These are phyloP conservation scores for Macadamia tetraphylla DNA, from an alignment of 164 flowering plant species.

Conservation along the genomic window DNA sequence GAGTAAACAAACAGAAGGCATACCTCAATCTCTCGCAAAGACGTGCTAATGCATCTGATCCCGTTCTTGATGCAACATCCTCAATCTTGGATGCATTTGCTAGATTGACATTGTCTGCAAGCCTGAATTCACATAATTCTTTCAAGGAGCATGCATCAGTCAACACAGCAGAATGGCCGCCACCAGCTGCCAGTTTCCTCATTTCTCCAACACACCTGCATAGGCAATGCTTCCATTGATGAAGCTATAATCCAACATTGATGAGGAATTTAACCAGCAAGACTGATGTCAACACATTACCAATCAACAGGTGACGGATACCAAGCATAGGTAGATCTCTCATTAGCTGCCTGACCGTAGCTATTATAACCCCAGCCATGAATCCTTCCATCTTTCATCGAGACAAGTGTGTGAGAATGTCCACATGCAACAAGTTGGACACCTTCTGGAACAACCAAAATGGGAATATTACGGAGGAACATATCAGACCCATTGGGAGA, in stretches of 20 bases:
- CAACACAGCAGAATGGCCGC: constrained; percentile 96
- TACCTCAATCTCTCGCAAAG: constrained; percentile 93
- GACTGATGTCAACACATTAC: constrained; percentile 25
- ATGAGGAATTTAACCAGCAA: neutral
- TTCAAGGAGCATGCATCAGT: constrained; percentile 93
- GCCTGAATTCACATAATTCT: constrained; percentile 86
- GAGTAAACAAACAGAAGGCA: neutral
- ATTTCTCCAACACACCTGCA: constrained; percentile 94
- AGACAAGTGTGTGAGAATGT: constrained; percentile 85
- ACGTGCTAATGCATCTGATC: constrained; percentile 92
- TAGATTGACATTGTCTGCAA: constrained; percentile 66
- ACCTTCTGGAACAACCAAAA: constrained; percentile 60
- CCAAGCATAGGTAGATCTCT: constrained; percentile 89
- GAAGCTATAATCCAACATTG: neutral
- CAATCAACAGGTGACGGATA: constrained; percentile 96
- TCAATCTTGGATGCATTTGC: constrained; percentile 66
- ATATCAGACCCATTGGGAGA: constrained; percentile 46
- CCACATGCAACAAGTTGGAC: constrained; percentile 89
- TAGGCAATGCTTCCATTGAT: constrained; percentile 8
- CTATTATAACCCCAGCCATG: constrained; percentile 96
- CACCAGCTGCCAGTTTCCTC: constrained; percentile 91
- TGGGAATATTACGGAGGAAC: constrained; percentile 76
- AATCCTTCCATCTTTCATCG: constrained; percentile 74
- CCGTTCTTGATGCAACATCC: constrained; percentile 83
- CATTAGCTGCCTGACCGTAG: constrained; percentile 97